A percentile compares a stretch with the other conserved stretches of the same genome.
These are phyloP conservation scores for Tolypocladium pustulatum DNA, from an alignment of 2,329 filamentous ascomycete species.

Conservation along the genomic window DNA sequence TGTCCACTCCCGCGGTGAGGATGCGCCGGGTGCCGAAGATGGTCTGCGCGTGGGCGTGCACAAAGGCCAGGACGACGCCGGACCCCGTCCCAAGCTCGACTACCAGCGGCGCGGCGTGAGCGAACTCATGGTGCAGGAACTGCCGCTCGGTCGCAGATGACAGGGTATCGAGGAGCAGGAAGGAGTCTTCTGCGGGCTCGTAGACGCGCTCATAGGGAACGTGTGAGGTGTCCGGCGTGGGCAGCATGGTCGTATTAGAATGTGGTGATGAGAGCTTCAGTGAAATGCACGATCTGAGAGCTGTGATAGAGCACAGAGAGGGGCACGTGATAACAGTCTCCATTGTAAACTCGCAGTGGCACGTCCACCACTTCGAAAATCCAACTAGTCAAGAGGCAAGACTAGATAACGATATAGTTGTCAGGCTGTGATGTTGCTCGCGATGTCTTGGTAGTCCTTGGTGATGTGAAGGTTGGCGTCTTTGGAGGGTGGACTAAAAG, in stretches of 20 bases:
- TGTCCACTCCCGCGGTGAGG: conserved; percentile 68
- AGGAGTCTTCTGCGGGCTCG: conserved; percentile 93
- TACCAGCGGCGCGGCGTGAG: conserved; percentile 43
- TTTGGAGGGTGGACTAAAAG: background rate
- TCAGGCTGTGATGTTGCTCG: background rate
- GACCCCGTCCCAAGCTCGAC: conserved; percentile 87
- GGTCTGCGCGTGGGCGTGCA: conserved; percentile 59
- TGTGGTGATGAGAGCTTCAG: conserved; percentile 5
- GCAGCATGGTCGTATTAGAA: conserved; percentile 53
- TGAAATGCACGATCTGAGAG: background rate
- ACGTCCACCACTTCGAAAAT: background rate
- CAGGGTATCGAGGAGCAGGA: conserved; percentile 83
- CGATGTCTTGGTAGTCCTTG: background rate
- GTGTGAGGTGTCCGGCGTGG: conserved; percentile 87
- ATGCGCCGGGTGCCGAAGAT: conserved; percentile 66
- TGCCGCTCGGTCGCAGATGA: conserved; percentile 57
- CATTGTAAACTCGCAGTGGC: background rate
- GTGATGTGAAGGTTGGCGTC: too few relatives aligned
- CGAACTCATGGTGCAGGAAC: conserved; percentile 60
- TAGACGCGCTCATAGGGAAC: conserved; percentile 83
- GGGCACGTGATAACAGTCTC: conserved; percentile 13
- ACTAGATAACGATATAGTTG: background rate
- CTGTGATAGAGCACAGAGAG: background rate
- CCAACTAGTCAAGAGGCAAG: background rate
- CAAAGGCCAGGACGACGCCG: conserved; percentile 85